Base-by-base conservation (phyloP, 1,284 basidiomycete genomes). In the Cutaneotrichosporon cyanovorans region DNA sequence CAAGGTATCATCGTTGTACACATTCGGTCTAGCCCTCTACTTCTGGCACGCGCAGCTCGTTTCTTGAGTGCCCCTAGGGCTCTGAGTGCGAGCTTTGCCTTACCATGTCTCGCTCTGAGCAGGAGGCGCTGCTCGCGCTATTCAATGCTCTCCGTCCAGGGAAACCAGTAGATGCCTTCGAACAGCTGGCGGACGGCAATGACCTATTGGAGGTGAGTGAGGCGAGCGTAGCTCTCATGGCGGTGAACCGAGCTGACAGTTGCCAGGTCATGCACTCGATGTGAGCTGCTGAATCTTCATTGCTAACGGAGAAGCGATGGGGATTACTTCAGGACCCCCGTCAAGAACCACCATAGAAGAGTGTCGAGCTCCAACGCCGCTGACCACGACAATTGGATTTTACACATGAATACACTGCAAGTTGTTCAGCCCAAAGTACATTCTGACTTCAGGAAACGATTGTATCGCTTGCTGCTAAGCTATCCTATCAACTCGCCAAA, bases 301-400 rank as follows among this genome's bases (percentile, higher is more conserved):
- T 21, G 23, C 25, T 30, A 18, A 6, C 12, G 38, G 41, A 45
- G 40, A 42, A 55, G 49, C 31, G 50, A 49, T 40, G 43, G 36
- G 8, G 60, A 56, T 0, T 62, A 68, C 45, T 70, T 70, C 64
- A 68, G 66, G 15, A n/a, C n/a, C n/a, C n/a, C n/a, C n/a, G 14
- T 28, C 25, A 28, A 44, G 45, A 54, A 45, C 31, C 42, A 45
- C 3, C 48, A 45, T 1, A 54, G 50, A 34, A 37, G 43, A 5
- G 39, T 47, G 42, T 40, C 45, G 33, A 16, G 48, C 44, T 37
- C 40, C 9, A 38, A 52, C n/a, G 37, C 51, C n/a, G 28, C 52
- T 28, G 25, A 12, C n/a, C n/a, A n/a, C 14, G 66, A 68, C 44
- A 68, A 67, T 50, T 70, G 68, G 68, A 64, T 70, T 1, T 49